Conservation (phyloP, 2,329 filamentous ascomycete genomes). For the Passalora sequoiae region DNA sequence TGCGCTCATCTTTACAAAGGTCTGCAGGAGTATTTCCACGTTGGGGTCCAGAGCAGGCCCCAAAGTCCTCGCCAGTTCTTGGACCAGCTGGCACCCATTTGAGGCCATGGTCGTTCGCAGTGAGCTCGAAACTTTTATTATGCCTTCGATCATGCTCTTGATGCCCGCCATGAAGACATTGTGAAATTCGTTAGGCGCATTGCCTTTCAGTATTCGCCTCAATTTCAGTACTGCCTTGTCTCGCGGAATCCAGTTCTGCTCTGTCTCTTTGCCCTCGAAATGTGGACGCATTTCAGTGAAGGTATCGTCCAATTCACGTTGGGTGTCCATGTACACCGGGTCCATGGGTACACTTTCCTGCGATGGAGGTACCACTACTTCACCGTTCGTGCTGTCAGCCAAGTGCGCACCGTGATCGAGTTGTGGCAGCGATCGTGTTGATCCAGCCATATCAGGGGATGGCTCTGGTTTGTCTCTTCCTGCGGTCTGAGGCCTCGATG, state of each 20-base stretch:
- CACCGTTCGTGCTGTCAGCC: conserved; percentile 40
- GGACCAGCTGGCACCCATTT: conserved; percentile 75
- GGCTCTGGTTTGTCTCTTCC: conserved; percentile 19
- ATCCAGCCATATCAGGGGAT: conserved; percentile 35
- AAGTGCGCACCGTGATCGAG: conserved; percentile 42
- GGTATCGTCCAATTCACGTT: conserved; percentile 81
- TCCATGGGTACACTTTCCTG: conserved; percentile 65
- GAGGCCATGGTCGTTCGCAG: conserved; percentile 85
- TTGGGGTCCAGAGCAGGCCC: conserved; percentile 78
- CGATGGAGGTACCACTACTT: conserved; percentile 56
- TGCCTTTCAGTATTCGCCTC: conserved; percentile 74
- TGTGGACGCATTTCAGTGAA: conserved; percentile 72
- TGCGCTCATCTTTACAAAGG: conserved; percentile 80
- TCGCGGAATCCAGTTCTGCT: conserved; percentile 83
- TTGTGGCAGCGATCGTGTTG: conserved; percentile 39
- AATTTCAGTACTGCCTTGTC: conserved; percentile 76
- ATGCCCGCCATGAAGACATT: conserved; percentile 65
- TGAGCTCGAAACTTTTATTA: conserved; percentile 78
- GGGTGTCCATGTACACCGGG: conserved; percentile 75
- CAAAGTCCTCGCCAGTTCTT: conserved; percentile 73
- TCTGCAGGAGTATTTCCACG: conserved; percentile 85
- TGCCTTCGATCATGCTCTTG: conserved; percentile 74
- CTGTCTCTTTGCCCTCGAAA: conserved; percentile 85
- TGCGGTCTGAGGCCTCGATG: conserved; percentile 26
- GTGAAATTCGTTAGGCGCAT: conserved; percentile 71